Percentiles rank a stretch among this genome's conserved stretches.
Evolutionary conservation across 2,329 filamentous ascomycete genomes (phyloP).

Genomic region (Fusarium sp.): DNA sequence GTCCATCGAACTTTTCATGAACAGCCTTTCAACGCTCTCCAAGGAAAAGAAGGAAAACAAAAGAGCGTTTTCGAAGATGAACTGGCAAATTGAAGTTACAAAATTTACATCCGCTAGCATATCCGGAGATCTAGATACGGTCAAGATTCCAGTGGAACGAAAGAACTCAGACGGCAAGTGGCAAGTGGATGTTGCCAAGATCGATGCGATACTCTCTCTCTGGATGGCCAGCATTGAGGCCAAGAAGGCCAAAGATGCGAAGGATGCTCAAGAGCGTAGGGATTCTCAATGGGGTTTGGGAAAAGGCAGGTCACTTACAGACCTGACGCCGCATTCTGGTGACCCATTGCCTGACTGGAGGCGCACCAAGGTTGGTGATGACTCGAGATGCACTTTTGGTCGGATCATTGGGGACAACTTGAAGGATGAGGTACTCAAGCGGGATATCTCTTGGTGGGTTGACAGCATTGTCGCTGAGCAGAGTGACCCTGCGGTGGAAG

Average conservation of each 20-base stretch:
- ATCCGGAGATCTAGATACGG: background rate
- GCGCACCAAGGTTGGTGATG: background rate
- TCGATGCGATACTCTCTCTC: background rate
- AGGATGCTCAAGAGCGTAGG: background rate
- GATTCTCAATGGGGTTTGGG: background rate
- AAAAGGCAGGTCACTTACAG: background rate
- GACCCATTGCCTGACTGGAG: background rate
- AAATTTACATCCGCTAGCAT: rapidly evolving
- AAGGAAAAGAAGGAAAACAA: background rate
- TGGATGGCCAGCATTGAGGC: background rate
- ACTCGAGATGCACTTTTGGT: background rate
- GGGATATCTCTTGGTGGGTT: background rate
- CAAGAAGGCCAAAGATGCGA: background rate
- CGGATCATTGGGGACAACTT: background rate
- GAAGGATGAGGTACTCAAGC: background rate
- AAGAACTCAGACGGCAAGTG: background rate
- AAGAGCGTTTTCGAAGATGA: rapidly evolving
- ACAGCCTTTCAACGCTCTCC: background rate
- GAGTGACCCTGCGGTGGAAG: background rate
- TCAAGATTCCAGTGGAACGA: background rate
- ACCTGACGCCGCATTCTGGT: rapidly evolving
- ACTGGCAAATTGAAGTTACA: background rate
- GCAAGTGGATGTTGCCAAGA: background rate
- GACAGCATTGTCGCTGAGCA: background rate
- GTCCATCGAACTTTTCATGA: background rate